Evolutionary conservation across 805 yeast species (phyloP).

Genomic region (Zygotorulaspora sp.): DNA sequence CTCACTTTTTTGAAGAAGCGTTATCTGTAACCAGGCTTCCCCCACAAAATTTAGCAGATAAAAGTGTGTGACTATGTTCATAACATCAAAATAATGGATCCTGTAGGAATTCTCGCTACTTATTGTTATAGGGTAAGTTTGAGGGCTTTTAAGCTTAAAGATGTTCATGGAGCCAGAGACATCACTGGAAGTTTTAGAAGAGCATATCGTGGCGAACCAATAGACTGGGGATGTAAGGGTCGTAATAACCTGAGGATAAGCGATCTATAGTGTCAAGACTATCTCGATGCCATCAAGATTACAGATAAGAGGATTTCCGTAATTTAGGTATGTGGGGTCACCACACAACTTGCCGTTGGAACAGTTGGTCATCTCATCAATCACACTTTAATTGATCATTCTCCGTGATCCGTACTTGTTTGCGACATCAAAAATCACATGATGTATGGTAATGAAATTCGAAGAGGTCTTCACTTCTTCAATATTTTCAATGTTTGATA

Average conservation of each 20-base stretch:
- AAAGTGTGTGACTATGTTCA: conserved; percentile 30
- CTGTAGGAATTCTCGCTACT: conserved; percentile 34
- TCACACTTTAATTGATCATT: conserved; percentile 35
- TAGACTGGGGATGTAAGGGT: conserved; percentile 42
- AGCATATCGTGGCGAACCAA: too few species aligned
- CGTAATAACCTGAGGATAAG: conserved; percentile 35
- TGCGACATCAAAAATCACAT: conserved; percentile 25
- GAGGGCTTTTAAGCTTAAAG: conserved; percentile 37
- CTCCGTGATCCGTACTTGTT: conserved; percentile 38
- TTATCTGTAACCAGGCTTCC: conserved; percentile 31
- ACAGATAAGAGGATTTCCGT: conserved; percentile 39
- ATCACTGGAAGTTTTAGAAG: conserved; percentile 32
- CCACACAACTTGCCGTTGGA: conserved; percentile 26
- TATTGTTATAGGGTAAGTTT: conserved; percentile 40
- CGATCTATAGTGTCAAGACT: conserved; percentile 35
- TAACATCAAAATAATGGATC: conserved; percentile 26
- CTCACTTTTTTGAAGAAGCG: conserved; percentile 40
- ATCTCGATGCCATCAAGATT: conserved; percentile 35
- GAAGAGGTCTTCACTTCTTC: background rate
- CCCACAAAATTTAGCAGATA: conserved; percentile 26
- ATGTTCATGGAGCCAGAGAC: conserved; percentile 31
- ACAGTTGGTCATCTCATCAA: conserved; percentile 23
- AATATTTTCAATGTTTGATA: background rate
- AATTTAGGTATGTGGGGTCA: conserved; percentile 45
- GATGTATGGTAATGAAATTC: background rate